phyloP scores from a whole-genome alignment of 768 basidiomycete species.

The Leccinellum luteum region DNA sequence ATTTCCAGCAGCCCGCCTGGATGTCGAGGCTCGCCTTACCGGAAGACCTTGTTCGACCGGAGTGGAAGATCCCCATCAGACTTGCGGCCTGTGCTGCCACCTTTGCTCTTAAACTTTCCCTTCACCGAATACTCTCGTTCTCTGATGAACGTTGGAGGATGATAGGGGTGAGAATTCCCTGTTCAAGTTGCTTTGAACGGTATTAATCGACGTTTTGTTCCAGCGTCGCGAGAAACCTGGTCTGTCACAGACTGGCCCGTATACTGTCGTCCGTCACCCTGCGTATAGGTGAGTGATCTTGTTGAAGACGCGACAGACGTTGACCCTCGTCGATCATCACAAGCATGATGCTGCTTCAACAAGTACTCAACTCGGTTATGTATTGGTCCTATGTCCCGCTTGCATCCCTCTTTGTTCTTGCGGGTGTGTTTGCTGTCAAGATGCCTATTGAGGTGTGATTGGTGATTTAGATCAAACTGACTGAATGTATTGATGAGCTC shows the following conservation, averaged over 20 bases:
- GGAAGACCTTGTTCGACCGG: slow-evolving; percentile 16
- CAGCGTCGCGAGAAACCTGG: slow-evolving; percentile 32
- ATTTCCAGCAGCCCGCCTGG: slow-evolving; percentile 37
- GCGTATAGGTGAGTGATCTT: slow-evolving; percentile 29
- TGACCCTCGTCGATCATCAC: background rate
- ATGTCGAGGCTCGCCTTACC: slow-evolving; percentile 28
- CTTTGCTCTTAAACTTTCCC: slow-evolving; percentile 15
- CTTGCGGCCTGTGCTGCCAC: slow-evolving; percentile 28
- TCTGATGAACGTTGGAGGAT: slow-evolving; percentile 31
- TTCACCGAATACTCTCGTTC: slow-evolving; percentile 9
- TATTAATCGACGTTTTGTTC: background rate
- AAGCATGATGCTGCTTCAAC: slow-evolving; percentile 26
- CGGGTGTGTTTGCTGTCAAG: slow-evolving; percentile 29
- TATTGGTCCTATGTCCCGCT: slow-evolving; percentile 38
- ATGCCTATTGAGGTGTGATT: slow-evolving; percentile 34
- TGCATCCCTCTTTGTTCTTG: slow-evolving; percentile 21
- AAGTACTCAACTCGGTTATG: slow-evolving; percentile 24
- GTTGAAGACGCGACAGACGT: background rate
- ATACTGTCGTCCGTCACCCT: slow-evolving; percentile 38
- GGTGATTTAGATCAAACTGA: background rate
- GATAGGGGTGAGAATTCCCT: slow-evolving; percentile 28
- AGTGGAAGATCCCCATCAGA: slow-evolving; percentile 25
- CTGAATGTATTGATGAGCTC: background rate
- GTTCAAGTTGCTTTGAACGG: background rate
- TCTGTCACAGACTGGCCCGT: slow-evolving; percentile 32